A percentile compares a stretch with the other conserved stretches of the same genome.
Evolutionary conservation across 352 stramenopile species (phyloP).

Genomic region (Globisporangium yorkense): DNA sequence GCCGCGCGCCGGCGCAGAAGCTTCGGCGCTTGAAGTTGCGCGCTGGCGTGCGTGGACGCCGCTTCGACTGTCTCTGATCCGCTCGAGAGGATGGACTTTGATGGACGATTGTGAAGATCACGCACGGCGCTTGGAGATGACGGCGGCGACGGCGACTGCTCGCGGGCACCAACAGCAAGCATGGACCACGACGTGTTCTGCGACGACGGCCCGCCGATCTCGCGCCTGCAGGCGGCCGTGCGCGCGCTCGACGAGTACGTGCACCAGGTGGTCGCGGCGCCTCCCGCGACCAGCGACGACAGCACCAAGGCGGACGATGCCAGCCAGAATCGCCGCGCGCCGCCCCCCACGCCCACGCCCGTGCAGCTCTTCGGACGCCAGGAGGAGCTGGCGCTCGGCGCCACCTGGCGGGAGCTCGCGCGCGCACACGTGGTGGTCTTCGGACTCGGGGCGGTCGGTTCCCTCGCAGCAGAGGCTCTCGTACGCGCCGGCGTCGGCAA

Average conservation of each 20-base stretch:
- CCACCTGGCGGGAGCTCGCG: constrained; percentile 21
- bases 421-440: constrained; percentile 24
- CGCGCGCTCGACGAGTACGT: constrained; percentile 33
- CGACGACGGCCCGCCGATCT: constrained; percentile 35
- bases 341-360: constrained; percentile 7
- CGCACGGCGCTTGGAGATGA: no score
- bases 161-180: background rate
- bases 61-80: background rate
- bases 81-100: no score
- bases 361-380: constrained; percentile 26
- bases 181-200: constrained; percentile 36
- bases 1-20: background rate
- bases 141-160: background rate
- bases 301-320: background rate
- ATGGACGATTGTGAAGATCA: no score
- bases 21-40: constrained; percentile 1
- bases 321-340: constrained; percentile 2
- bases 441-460: constrained; percentile 24
- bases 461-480: constrained; percentile 23
- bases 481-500: constrained; percentile 25
- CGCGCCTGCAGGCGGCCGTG: constrained; percentile 31
- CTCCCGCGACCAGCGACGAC: background rate
- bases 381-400: constrained; percentile 13
- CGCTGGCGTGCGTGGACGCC: background rate
- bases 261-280: constrained; percentile 14